Percentiles rank a stretch among this genome's conserved stretches.
phyloP scores from a whole-genome alignment of 768 basidiomycete species.

The Termitomyces sp. region DNA sequence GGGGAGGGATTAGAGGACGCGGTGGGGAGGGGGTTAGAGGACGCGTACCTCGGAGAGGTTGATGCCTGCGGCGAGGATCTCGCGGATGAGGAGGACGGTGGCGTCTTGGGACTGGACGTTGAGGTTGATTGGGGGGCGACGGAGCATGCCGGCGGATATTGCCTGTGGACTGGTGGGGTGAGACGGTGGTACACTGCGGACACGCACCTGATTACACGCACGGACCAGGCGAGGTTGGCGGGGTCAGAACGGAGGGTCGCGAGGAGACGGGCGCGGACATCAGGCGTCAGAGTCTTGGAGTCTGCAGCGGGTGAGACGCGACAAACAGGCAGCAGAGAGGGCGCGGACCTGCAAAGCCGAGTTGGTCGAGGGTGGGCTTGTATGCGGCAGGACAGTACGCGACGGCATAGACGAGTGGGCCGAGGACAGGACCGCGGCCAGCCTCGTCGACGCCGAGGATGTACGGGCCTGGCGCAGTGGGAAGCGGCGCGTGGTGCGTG shows the following conservation, averaged over 20 bases:
- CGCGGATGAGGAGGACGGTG: constrained; percentile 82
- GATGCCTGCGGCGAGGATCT: constrained; percentile 78
- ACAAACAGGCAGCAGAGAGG: too few species aligned
- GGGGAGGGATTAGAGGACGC: neutral
- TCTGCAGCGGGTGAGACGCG: constrained; percentile 47
- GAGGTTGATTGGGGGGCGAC: constrained; percentile 76
- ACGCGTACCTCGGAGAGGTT: constrained; percentile 69
- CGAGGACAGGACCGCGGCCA: constrained; percentile 91
- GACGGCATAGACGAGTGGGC: constrained; percentile 93
- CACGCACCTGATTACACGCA: constrained; percentile 65
- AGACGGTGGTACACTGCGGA: too few species aligned
- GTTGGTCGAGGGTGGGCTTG: constrained; percentile 60
- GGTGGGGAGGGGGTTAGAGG: neutral
- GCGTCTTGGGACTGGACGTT: constrained; percentile 88
- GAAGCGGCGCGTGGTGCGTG: constrained; percentile 69
- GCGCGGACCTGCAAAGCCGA: constrained; percentile 84
- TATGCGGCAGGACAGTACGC: constrained; percentile 88
- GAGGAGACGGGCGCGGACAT: constrained; percentile 60
- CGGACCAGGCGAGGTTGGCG: constrained; percentile 73
- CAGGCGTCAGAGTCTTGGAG: constrained; percentile 83
- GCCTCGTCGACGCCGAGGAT: constrained; percentile 99
- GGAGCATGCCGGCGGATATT: constrained; percentile 89
- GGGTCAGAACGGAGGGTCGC: constrained; percentile 65
- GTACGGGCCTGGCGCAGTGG: constrained; percentile 71
- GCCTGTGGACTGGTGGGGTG: constrained; percentile 78